Percentiles rank a stretch among this genome's conserved stretches.
phyloP scores from a whole-genome alignment of 352 stramenopile species.

The Globisporangium nagaii region DNA sequence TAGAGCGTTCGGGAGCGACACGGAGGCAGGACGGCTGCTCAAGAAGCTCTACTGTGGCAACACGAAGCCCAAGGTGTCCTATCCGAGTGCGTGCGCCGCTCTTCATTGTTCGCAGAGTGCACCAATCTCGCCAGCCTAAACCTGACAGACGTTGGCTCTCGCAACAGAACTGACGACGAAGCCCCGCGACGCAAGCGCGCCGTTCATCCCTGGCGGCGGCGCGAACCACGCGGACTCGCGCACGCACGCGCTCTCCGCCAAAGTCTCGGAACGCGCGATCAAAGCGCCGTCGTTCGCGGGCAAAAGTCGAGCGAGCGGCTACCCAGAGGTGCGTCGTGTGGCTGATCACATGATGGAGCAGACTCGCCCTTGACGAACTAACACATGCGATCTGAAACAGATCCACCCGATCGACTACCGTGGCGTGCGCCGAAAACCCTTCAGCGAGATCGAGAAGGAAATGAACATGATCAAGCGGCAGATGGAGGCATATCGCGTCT shows the following conservation, averaged over 20 bases:
- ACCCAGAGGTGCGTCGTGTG: conserved; percentile 27
- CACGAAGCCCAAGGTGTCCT: conserved; percentile 60
- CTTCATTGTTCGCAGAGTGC: too few species aligned
- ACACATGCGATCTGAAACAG: conserved; percentile 9
- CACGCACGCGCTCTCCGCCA: conserved; percentile 38
- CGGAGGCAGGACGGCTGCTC: conserved; percentile 62
- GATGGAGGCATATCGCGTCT: conserved; percentile 56
- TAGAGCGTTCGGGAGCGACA: conserved; percentile 70
- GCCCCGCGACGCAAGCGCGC: conserved; percentile 20
- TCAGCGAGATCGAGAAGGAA: conserved; percentile 75
- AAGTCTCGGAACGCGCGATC: conserved; percentile 61
- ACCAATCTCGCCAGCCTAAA: too few species aligned
- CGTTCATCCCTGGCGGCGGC: conserved; percentile 65
- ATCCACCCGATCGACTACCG: conserved; percentile 60
- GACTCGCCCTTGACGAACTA: background rate
- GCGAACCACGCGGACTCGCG: conserved; percentile 31
- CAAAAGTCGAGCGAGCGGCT: conserved; percentile 10
- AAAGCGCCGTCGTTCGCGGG: conserved; percentile 34
- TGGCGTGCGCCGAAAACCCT: conserved; percentile 44
- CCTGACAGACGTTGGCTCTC: too few species aligned
- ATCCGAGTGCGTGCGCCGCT: conserved; percentile 57
- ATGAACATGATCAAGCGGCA: conserved; percentile 63
- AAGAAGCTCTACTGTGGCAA: conserved; percentile 72
- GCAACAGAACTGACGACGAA: conserved; percentile 58
- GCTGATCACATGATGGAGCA: too few species aligned